Percentiles rank a stretch among this genome's conserved stretches.
These are phyloP conservation scores for Apiospora pterosperma DNA, from an alignment of 2,329 filamentous ascomycete genomes.

Conservation along the genomic window DNA sequence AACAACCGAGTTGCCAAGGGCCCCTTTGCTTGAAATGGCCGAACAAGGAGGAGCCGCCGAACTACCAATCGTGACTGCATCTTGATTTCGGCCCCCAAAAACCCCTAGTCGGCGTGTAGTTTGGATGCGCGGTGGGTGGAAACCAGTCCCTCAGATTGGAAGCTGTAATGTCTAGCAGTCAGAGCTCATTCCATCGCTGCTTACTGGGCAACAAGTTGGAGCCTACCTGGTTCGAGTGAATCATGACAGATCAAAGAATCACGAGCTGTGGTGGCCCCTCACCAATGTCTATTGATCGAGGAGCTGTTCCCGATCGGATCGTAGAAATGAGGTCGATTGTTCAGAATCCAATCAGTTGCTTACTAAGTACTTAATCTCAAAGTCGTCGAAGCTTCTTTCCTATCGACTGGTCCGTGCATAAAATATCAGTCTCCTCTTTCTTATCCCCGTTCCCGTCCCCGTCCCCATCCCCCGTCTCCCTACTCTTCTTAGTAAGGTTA, in stretches of 20 bases:
- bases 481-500: too few species aligned
- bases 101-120: background rate
- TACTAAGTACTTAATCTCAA: background rate
- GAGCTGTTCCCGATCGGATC: background rate
- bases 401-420: background rate
- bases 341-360: background rate
- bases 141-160: background rate
- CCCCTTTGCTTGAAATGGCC: background rate
- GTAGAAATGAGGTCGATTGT: background rate
- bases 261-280: background rate
- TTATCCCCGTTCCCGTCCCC: too few species aligned
- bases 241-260: background rate
- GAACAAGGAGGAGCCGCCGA: background rate
- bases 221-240: background rate
- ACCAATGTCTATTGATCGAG: background rate
- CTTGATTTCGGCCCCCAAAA: background rate
- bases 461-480: too few species aligned
- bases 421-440: too few species aligned
- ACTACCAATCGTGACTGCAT: constrained; percentile 1
- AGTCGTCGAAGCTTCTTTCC: background rate
- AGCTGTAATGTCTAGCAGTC: background rate
- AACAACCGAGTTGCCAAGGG: background rate
- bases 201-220: background rate
- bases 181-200: background rate
- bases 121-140: background rate